Percentiles rank a stretch among this genome's conserved stretches.
phyloP scores from a whole-genome alignment of 2,329 filamentous ascomycete genomes.

The Phaeosphaeriaceae sp. region DNA sequence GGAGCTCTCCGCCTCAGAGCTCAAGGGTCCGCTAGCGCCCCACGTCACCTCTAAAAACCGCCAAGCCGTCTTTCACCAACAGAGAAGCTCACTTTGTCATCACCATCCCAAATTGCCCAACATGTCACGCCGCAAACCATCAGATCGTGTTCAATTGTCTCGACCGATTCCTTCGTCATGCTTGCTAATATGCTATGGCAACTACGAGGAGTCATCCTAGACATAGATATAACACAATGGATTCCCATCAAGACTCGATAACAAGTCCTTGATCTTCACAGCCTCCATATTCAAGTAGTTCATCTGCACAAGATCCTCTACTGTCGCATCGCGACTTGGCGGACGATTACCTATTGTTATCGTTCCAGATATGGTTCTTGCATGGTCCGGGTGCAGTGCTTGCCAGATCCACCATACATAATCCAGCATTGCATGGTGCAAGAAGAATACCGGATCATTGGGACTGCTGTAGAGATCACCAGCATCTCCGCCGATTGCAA shows the following conservation, averaged over 20 bases:
- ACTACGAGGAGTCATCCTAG: conserved; percentile 5
- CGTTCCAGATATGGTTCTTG: conserved; percentile 36
- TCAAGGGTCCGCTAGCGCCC: too few relatives aligned
- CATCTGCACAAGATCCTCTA: conserved; percentile 53
- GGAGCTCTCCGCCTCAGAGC: background rate
- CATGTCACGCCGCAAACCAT: too few relatives aligned
- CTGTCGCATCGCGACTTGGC: conserved; percentile 53
- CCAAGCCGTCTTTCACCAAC: too few relatives aligned
- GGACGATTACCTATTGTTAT: conserved; percentile 55
- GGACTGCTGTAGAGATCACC: conserved; percentile 56
- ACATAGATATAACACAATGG: conserved; percentile 57
- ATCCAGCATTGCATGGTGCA: conserved; percentile 58
- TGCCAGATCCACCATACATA: conserved; percentile 60
- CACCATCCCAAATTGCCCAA: too few relatives aligned
- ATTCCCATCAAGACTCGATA: conserved; percentile 49
- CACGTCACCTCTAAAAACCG: too few relatives aligned
- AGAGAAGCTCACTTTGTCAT: too few relatives aligned
- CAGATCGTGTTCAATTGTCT: too few relatives aligned
- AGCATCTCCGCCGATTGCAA: conserved; percentile 31
- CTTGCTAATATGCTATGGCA: background rate
- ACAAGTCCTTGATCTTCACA: conserved; percentile 46
- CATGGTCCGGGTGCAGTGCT: conserved; percentile 24
- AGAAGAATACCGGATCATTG: conserved; percentile 55
- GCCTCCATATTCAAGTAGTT: conserved; percentile 42
- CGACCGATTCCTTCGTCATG: too few relatives aligned